A percentile compares a stretch with the other conserved stretches of the same genome.
phyloP scores from a whole-genome alignment of 1,284 basidiomycete species.

The Heliocybe sulcata region DNA sequence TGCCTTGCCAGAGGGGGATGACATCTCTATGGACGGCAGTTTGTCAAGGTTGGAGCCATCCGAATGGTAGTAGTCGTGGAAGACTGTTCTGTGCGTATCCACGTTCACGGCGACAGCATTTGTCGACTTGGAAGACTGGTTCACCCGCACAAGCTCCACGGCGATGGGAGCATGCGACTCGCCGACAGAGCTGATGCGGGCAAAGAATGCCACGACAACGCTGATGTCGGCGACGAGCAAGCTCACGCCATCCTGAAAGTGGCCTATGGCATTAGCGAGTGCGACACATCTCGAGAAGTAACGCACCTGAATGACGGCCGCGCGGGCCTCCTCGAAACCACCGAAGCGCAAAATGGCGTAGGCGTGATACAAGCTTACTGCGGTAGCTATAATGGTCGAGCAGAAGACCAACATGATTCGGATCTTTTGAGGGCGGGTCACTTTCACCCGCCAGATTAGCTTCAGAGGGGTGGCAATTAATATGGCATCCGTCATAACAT shows the following conservation, averaged over 20 bases:
- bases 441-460: neutral
- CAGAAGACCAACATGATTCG: neutral
- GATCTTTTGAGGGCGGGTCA: neutral
- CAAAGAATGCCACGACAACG: neutral
- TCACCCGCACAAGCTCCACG: neutral
- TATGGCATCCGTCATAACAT: neutral
- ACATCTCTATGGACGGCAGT: too few species aligned
- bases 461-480: neutral
- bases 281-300: neutral
- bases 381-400: neutral
- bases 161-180: neutral
- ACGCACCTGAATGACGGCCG: neutral
- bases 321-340: neutral
- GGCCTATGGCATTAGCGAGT: neutral
- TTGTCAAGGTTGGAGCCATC: too few species aligned
- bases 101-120: neutral
- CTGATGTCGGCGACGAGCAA: neutral
- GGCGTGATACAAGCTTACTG: too few species aligned
- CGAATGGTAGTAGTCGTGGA: slow-evolving; percentile 37
- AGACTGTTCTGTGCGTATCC: slow-evolving; percentile 10
- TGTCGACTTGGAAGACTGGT: neutral
- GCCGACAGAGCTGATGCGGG: neutral
- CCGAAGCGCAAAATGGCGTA: neutral
- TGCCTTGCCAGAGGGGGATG: too few species aligned
- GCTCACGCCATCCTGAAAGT: neutral